Conservation (phyloP, 441 rosid species). For the Macaranga tanarius region DNA sequence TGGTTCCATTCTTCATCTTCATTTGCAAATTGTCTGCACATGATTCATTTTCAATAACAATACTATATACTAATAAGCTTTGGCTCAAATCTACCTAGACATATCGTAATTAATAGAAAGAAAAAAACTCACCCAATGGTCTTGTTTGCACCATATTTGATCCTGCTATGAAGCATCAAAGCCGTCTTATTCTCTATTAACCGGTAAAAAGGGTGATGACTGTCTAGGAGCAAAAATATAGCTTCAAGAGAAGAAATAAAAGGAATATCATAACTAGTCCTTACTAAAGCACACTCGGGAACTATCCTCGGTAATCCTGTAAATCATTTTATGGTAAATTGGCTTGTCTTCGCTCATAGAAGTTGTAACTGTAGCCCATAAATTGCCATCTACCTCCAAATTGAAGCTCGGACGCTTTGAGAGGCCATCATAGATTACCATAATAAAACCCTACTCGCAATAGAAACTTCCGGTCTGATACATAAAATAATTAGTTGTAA, state of each 20-base stretch:
- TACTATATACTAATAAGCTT: too few species aligned
- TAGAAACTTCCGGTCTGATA: not conserved
- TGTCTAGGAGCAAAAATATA: not conserved
- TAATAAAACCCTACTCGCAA: constrained; percentile 30
- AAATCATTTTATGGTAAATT: constrained; percentile 21
- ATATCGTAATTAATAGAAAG: too few species aligned
- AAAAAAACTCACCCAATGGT: constrained; percentile 7
- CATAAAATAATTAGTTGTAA: constrained; percentile 10
- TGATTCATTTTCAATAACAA: not conserved
- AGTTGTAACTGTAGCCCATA: constrained; percentile 26
- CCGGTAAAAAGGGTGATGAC: constrained; percentile 11
- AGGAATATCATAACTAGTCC: constrained; percentile 14
- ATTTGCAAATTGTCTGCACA: not conserved
- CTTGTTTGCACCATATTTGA: constrained; percentile 19
- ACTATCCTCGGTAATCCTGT: not conserved
- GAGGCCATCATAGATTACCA: constrained; percentile 32
- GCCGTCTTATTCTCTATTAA: constrained; percentile 23
- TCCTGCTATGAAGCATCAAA: constrained; percentile 24
- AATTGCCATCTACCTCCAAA: constrained; percentile 27
- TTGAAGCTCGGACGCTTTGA: constrained; percentile 26
- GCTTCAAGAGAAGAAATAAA: constrained; percentile 35
- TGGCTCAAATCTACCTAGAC: too few species aligned
- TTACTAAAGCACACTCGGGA: constrained; percentile 23
- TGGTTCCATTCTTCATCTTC: not conserved
- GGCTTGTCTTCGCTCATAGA: constrained; percentile 15